These are phyloP conservation scores for Myrica gale DNA, from an alignment of 306 rosid species.

Conservation along the genomic window DNA sequence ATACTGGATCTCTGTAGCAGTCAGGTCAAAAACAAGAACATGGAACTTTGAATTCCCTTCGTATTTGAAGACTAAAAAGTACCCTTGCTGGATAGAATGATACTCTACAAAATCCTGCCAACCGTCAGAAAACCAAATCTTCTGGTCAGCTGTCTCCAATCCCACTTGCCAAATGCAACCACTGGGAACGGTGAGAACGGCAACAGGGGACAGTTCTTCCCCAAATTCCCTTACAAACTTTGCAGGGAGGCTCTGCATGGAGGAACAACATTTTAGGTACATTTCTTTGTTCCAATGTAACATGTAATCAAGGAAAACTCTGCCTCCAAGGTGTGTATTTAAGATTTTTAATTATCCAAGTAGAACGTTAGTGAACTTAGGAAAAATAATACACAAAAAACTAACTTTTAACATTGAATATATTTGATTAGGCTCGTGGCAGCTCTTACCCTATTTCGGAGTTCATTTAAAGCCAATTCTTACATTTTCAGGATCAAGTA, in stretches of 20 bases:
- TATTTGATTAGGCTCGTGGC: not conserved
- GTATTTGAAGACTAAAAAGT: slow-evolving; percentile 23
- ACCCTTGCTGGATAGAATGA: slow-evolving; percentile 15
- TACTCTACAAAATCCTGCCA: slow-evolving; percentile 19
- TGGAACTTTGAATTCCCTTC: slow-evolving; percentile 17
- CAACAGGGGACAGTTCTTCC: slow-evolving; percentile 14
- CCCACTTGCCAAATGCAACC: slow-evolving; percentile 24
- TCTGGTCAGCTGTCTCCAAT: not conserved
- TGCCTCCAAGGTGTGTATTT: not conserved
- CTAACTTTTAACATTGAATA: not conserved
- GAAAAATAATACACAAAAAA: not conserved
- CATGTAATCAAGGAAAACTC: not conserved
- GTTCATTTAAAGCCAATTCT: too few species aligned
- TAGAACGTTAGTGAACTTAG: not conserved
- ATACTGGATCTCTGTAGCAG: slow-evolving; percentile 24
- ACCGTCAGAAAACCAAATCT: slow-evolving; percentile 10
- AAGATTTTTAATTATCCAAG: not conserved
- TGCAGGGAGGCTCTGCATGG: slow-evolving; percentile 7
- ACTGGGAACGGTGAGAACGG: slow-evolving; percentile 8
- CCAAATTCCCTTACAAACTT: slow-evolving; percentile 11
- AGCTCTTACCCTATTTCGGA: not conserved
- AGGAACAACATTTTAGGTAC: not conserved
- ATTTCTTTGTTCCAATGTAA: not conserved
- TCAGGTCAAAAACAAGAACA: slow-evolving; percentile 15
- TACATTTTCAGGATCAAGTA: not conserved